These are phyloP conservation scores for Venturia aucupariae DNA, from an alignment of 2,329 filamentous ascomycete species.

Conservation along the genomic window DNA sequence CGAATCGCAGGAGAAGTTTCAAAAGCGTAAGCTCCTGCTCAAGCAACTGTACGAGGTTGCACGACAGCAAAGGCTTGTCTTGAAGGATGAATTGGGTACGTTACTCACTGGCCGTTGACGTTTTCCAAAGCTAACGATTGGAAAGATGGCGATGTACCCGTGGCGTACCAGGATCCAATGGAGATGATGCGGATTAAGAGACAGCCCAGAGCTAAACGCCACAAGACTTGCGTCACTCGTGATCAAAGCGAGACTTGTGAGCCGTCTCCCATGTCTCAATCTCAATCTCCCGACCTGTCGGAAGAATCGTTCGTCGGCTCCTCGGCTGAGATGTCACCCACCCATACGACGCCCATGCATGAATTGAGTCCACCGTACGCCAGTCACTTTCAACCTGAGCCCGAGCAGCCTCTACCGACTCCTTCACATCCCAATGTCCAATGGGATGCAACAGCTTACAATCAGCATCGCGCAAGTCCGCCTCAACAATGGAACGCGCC, in stretches of 20 bases:
- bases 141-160: not conserved
- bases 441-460: not conserved
- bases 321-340: not conserved
- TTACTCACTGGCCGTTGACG: not conserved
- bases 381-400: not conserved
- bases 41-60: slow-evolving; percentile 8
- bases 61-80: not conserved
- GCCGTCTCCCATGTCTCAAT: not conserved
- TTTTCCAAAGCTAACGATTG: not conserved
- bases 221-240: not conserved
- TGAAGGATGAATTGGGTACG: not conserved
- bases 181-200: not conserved
- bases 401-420: slow-evolving; percentile 12
- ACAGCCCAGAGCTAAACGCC: not conserved
- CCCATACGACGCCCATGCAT: not conserved
- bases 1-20: slow-evolving; percentile 3
- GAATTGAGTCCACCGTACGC: not conserved
- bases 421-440: not conserved
- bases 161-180: not conserved
- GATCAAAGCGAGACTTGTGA: not conserved
- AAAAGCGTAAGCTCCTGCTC: slow-evolving; percentile 6
- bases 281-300: not conserved
- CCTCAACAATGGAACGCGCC: not conserved
- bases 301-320: not conserved
- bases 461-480: not conserved